Evolutionary conservation across 371 early-diverging fungal genomes (phyloP), one percentile per base, ranked within the genome.

Genomic region (Lichtheimia ornata): DNA sequence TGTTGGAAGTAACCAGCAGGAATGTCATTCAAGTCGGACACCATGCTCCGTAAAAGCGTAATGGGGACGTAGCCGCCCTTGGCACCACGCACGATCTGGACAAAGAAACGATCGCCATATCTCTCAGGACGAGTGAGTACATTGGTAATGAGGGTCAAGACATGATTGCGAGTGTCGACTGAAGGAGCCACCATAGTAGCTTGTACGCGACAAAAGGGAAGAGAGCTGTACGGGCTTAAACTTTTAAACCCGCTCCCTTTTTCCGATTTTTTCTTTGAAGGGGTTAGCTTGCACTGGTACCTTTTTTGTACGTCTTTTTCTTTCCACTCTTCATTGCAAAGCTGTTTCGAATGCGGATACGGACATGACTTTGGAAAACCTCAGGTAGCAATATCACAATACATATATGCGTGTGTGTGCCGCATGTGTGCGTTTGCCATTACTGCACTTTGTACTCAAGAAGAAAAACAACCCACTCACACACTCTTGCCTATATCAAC

Each of bases 1-100:
- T 67, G 55, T 22, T 56, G 58, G 42, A 67, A 50, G 13, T 71
- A 67, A 3, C 50, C 61, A 18, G 58, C 5, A 4, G 71, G 71
- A 22, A 65, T 50, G 12, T 53, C 53, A 3, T 62, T 50, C 3
- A 67, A 35, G 9, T 57, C 61, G 0, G 18, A 44, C 1, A 64
- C 55, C 71, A 67, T 64, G 42, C 44, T 58, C 2, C 49, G 52
- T 25, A 71, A 12, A 5, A 66, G 30, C 4, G 54, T 56, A 13
- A 71, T 11, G 5, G 65, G 58, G 0, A 71, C 45, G 44, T 50
- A 62, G 4, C 67, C 67, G 2, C 59, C 55, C 41, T 53, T 66
- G 9, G 61, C 17, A 20, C 40, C 30, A 28, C 50, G 40, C 5
- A 64, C 27, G 28, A 71, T 47, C 18, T 59, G 44, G 5, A 59